Conservation (phyloP, 129 eudicot genomes). For the Calendula officinalis region DNA sequence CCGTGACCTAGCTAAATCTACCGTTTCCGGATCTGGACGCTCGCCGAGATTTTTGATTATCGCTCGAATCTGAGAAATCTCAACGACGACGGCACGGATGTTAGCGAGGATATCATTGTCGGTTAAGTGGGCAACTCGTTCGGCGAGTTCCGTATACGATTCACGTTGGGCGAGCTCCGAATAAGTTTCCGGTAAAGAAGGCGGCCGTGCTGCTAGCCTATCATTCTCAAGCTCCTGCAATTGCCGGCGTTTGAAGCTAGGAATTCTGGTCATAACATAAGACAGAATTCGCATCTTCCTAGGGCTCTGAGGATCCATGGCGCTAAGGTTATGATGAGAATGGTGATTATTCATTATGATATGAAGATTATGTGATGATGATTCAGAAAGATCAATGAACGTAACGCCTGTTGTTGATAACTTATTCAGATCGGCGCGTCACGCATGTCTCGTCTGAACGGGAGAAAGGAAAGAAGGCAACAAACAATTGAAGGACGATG, state of each 20-base stretch:
- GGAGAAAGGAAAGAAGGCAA: slow-evolving; percentile 27
- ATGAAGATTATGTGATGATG: slow-evolving; percentile 1
- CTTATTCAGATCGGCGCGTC: slow-evolving; percentile 21
- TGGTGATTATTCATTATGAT: background rate
- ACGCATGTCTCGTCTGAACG: slow-evolving; percentile 40
- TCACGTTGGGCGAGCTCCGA: slow-evolving; percentile 63
- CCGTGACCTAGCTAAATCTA: slow-evolving; percentile 53
- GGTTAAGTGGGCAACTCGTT: slow-evolving; percentile 61
- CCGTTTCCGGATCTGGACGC: slow-evolving; percentile 78
- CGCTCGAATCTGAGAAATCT: slow-evolving; percentile 74
- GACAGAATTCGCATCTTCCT: slow-evolving; percentile 64
- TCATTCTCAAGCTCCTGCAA: slow-evolving; percentile 33
- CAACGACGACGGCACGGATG: slow-evolving; percentile 62
- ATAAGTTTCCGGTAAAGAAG: slow-evolving; percentile 41
- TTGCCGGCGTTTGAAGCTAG: slow-evolving; percentile 42
- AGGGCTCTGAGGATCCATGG: slow-evolving; percentile 44
- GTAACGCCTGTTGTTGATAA: slow-evolving; percentile 20
- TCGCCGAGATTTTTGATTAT: slow-evolving; percentile 55
- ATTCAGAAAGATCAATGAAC: slow-evolving; percentile 39
- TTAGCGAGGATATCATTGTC: slow-evolving; percentile 58
- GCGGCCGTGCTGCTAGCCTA: slow-evolving; percentile 5
- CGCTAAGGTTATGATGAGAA: background rate
- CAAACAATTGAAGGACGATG: slow-evolving; percentile 34
- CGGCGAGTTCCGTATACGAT: slow-evolving; percentile 65
- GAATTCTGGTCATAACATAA: slow-evolving; percentile 67